Evolutionary conservation across 768 basidiomycete genomes (phyloP), one percentile per base, ranked within the genome.

Genomic region (Termitomyces sp.): DNA sequence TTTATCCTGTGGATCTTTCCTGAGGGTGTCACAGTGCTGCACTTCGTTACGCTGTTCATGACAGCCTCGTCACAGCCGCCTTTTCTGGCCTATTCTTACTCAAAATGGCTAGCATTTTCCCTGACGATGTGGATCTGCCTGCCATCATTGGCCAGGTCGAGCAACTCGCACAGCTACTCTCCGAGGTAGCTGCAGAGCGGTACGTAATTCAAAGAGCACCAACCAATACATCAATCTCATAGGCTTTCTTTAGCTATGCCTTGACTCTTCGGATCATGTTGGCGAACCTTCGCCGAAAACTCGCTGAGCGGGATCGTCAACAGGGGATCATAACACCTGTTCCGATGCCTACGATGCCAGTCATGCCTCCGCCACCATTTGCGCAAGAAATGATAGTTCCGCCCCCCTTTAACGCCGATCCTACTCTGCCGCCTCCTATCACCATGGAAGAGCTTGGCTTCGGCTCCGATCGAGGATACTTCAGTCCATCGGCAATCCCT

Each of bases 81-180:
- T 95, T 96, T 72, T 91, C 91, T 16, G 93, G 90, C 9, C 79
- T 96, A 21, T 96, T 94, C 76, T 76, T 95, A 25, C 80, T 96
- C 56, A 96, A 96, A 74, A 94, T 96, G 88, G 94, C 94, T 55
- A 91, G 88, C 65, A 81, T 97, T 32, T 97, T 95, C 77, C 93
- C 93, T 0, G 74, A 84, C 14, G 91, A 94, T 64, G 74, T 95
- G 47, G 90, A 95, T 66, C 73, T 95, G 28, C 78, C 73, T 17
- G 79, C 80, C 9, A 91, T 95, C 67, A 87, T 84, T 45, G 78
- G 71, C 3, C 93, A 96, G 70, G 94, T 96, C 42, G 91, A 94
- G 66, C 91, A 96, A 69, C 80, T 98, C 37, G 88, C 92, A 0
- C 90, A 94, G 63, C 73, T 98, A 45, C 78, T 97, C 45, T 92